Base-by-base conservation (phyloP, 345 rosid genomes). In the Arabidopsis suecica region DNA sequence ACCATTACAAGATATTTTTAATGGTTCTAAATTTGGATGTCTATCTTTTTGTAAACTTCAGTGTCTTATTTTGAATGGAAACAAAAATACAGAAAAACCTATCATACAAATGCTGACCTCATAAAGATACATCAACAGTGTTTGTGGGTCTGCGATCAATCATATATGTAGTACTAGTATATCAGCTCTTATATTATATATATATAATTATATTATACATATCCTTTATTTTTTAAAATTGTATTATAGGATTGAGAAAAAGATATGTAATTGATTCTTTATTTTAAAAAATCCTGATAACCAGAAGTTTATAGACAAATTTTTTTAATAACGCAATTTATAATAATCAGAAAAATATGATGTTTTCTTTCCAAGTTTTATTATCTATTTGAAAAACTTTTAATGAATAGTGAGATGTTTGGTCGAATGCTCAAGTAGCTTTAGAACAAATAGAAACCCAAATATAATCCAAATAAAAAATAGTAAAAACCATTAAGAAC, bases 71-170 rank as follows among this genome's bases (percentile, higher is more conserved):
- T 42, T 61, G 63, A 61, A 47, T 61, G 57, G 18, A 68, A 48
- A 61, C 63, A 68, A 75, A 28, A 22, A 60, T 68, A 42, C 40
- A 10, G 20, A 58, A 68, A 10, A 58, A 32, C 49, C 7, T 30
- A 68, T 49, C 54, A 67, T n/a, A 50, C 54, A 59, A 58, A 38
- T 50, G 61, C 45, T 68, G 73, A 75, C 48, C 38, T 68, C 68
- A 68, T 60, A 68, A 68, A 68, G 56, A 38, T 28, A 33, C 47
- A 20, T 75, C 11, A 59, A 75, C 37, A 75, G 79, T 75, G 61
- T 75, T 75, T 75, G 18, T 68, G 74, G 79, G 68, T 49, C 59
- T 68, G 62, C 47, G 48, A 67, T 61, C 45, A 49, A 66, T 74
- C 12, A 75, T 58, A 66, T 58, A 66, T 25, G 25, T 66, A n/a